Evolutionary conservation across 352 stramenopile genomes (phyloP).

Genomic region (Phytophthora idaei): DNA sequence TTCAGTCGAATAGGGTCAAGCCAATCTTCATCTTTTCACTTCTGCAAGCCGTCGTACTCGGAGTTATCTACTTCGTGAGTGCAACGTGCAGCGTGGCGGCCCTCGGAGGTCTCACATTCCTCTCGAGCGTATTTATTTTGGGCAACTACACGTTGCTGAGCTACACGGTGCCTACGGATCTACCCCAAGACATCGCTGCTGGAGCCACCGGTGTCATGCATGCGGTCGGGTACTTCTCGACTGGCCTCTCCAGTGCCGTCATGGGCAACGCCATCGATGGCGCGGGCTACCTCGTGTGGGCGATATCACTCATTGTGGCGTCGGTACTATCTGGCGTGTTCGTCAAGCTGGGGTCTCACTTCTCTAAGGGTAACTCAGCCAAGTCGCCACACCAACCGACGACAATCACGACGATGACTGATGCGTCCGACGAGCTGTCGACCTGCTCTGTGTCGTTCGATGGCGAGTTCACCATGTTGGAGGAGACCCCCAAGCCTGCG

Average conservation of each 20-base stretch:
- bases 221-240: constrained; percentile 70
- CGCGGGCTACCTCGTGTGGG: constrained; percentile 66
- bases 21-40: constrained; percentile 80
- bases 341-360: constrained; percentile 64
- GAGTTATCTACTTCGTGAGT: constrained; percentile 62
- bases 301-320: constrained; percentile 58
- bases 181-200: constrained; percentile 73
- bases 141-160: constrained; percentile 79
- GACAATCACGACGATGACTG: constrained; percentile 12
- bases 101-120: constrained; percentile 64
- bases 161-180: constrained; percentile 76
- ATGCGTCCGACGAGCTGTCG: constrained; percentile 21
- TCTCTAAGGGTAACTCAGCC: constrained; percentile 37
- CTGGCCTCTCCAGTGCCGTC: constrained; percentile 60
- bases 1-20: constrained; percentile 67
- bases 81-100: constrained; percentile 51
- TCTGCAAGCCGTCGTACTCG: constrained; percentile 59
- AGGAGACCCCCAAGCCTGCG: constrained; percentile 20
- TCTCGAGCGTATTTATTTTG: constrained; percentile 71
- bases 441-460: constrained; percentile 21
- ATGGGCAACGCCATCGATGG: constrained; percentile 68
- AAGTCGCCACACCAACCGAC: constrained; percentile 33
- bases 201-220: constrained; percentile 72
- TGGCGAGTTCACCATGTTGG: constrained; percentile 27
- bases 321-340: constrained; percentile 67